Evolutionary conservation across 176 grass and related monocot genomes (phyloP), one percentile per base, ranked within the genome.

Genomic region (Hsuehochloa calcarea): DNA sequence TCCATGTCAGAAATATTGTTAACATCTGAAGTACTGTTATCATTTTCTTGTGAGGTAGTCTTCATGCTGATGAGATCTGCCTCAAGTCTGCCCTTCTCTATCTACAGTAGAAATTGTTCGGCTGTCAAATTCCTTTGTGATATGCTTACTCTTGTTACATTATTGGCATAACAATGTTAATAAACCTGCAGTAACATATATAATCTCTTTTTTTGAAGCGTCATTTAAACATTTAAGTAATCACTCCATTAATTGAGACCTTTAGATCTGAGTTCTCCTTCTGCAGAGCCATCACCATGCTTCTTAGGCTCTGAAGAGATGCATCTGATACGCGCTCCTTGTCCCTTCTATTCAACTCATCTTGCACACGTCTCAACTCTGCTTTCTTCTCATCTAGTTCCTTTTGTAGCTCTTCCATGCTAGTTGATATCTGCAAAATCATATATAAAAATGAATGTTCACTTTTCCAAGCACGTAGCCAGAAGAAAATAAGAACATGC

Each of bases 231-330:
- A 58, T 79, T 74, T 43, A 63, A 40, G 20, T 10, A 66, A 78
- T 39, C n/a, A 64, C 15, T 89, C 35, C 40, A 68, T 38, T 65
- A 82, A 87, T 87, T 80, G 31, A 92, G 16, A 99, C 97, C 93
- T 96, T 96, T 38, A 99, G 54, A 61, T 84, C 68, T 62, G 86
- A 78, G 85, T 94, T 94, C 77, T 99, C 97, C 86, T 94, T 92
- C 80, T 96, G 84, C 58, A 96, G 77, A 88, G 81, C 84, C 80
- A 82, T 78, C 70, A 96, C 72, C 81, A 76, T 80, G 44, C 22
- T 89, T 89, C 86, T 94, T 39, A 90, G 78, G 80, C 65, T 81
- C 51, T 91, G 86, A 65, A 90, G 23, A 67, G 92, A 91, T 80
- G 64, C 81, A 52, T 89, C 86, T 72, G 81, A 89, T 82, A 70